Percentiles rank a stretch among this genome's conserved stretches.
Evolutionary conservation across 2,329 filamentous ascomycete species (phyloP).

Genomic region (Fusarium poae): DNA sequence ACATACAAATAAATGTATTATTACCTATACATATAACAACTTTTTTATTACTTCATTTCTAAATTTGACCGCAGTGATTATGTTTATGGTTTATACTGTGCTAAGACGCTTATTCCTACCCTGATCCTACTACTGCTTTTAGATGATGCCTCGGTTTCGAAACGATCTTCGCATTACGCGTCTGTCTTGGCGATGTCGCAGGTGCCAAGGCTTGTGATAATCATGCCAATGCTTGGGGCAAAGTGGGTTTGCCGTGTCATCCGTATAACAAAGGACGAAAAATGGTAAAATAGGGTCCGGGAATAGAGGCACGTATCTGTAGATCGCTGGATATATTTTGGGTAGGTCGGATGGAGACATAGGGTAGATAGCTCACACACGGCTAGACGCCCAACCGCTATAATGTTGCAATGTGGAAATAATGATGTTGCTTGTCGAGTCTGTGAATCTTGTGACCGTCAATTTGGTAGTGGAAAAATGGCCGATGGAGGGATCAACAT

Average conservation of each 20-base stretch:
- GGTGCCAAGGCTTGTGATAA: slow-evolving; percentile 33
- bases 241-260: slow-evolving; percentile 32
- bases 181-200: slow-evolving; percentile 26
- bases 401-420: background rate
- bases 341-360: too few species aligned
- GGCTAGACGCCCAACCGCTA: background rate
- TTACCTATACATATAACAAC: slow-evolving; percentile 1
- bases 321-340: background rate
- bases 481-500: background rate
- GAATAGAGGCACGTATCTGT: slow-evolving; percentile 16
- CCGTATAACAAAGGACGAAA: slow-evolving; percentile 13
- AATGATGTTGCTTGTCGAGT: background rate
- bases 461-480: background rate
- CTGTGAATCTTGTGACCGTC: background rate
- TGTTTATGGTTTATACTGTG: background rate
- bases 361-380: slow-evolving; percentile 7
- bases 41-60: slow-evolving; percentile 7
- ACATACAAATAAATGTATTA: background rate
- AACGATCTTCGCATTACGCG: slow-evolving; percentile 14
- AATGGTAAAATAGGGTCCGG: slow-evolving; percentile 15
- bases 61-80: slow-evolving; percentile 15
- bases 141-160: slow-evolving; percentile 2
- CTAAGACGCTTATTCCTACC: background rate
- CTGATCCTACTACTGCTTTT: background rate
- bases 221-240: slow-evolving; percentile 13